These are phyloP conservation scores for Lactarius trivialis DNA, from an alignment of 768 basidiomycete species.

Conservation along the genomic window DNA sequence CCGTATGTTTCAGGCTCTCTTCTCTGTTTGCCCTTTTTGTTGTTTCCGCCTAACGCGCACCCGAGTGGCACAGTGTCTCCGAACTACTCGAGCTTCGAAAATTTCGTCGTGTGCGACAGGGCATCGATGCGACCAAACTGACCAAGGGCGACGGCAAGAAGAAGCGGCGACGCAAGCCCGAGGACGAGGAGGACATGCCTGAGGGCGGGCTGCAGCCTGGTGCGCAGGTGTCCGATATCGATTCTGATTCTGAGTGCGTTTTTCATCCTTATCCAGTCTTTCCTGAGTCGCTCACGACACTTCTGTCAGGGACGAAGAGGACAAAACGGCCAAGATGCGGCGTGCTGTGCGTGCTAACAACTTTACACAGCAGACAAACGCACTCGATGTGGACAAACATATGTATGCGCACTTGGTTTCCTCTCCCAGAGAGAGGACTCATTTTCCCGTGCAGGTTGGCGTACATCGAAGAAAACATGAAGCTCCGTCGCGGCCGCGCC, in stretches of 20 bases:
- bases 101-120: too few relatives aligned
- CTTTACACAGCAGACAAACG: slow-evolving; percentile 96
- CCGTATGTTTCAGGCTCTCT: slow-evolving; percentile 40
- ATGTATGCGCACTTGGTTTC: too few relatives aligned
- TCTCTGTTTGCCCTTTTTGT: not conserved
- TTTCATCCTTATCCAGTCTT: slow-evolving; percentile 37
- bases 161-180: slow-evolving; percentile 49
- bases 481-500: too few relatives aligned
- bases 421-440: too few relatives aligned
- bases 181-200: slow-evolving; percentile 37
- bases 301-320: too few relatives aligned
- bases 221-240: slow-evolving; percentile 29
- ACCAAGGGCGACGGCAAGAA: slow-evolving; percentile 70
- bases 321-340: slow-evolving; percentile 62
- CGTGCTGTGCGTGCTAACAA: slow-evolving; percentile 78
- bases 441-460: too few relatives aligned
- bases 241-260: slow-evolving; percentile 58
- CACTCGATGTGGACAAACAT: slow-evolving; percentile 65
- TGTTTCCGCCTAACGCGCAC: slow-evolving; percentile 13
- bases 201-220: slow-evolving; percentile 53
- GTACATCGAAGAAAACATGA: slow-evolving; percentile 54
- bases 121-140: too few relatives aligned
- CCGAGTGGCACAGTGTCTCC: not conserved
- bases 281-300: too few relatives aligned
- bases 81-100: too few relatives aligned